phyloP scores from a whole-genome alignment of 352 stramenopile genomes.

The Phytophthora litchii region DNA sequence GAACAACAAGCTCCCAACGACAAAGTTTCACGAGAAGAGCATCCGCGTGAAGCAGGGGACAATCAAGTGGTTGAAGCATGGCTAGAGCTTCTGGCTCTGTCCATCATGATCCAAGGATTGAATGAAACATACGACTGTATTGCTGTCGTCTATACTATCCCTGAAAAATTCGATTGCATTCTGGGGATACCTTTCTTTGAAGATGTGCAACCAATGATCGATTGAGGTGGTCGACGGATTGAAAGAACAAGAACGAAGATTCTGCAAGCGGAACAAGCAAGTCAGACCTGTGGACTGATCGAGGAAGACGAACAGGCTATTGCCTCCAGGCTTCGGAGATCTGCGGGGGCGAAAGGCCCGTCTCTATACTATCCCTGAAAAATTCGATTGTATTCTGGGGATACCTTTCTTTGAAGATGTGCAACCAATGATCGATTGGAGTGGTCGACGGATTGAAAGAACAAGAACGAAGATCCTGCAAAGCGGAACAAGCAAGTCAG shows the following conservation, averaged over 20 bases:
- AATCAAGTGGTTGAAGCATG: neutral
- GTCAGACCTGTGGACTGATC: neutral
- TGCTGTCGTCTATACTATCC: constrained; percentile 1
- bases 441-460: constrained; percentile 2
- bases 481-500: neutral
- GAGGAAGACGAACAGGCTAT: neutral
- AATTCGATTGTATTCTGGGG: constrained; percentile 10
- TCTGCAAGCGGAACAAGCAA: neutral
- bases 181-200: constrained; percentile 19
- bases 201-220: constrained; percentile 8
- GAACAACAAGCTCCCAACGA: neutral
- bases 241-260: constrained; percentile 6
- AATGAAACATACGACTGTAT: neutral
- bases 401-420: constrained; percentile 20
- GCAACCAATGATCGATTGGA: constrained; percentile 13
- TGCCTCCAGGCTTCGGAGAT: constrained; percentile 3
- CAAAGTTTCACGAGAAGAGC: neutral
- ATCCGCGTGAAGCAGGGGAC: neutral
- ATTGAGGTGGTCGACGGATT: constrained; percentile 12
- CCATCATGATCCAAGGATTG: neutral
- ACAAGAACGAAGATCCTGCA: neutral
- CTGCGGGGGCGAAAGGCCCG: constrained; percentile 5
- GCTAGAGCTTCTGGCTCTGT: neutral
- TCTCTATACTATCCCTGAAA: neutral
- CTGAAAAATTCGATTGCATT: constrained; percentile 11